Percentiles rank a stretch among this genome's conserved stretches.
These are phyloP conservation scores for Starmerella ratchasimensis DNA, from an alignment of 805 yeast species.

Conservation along the genomic window DNA sequence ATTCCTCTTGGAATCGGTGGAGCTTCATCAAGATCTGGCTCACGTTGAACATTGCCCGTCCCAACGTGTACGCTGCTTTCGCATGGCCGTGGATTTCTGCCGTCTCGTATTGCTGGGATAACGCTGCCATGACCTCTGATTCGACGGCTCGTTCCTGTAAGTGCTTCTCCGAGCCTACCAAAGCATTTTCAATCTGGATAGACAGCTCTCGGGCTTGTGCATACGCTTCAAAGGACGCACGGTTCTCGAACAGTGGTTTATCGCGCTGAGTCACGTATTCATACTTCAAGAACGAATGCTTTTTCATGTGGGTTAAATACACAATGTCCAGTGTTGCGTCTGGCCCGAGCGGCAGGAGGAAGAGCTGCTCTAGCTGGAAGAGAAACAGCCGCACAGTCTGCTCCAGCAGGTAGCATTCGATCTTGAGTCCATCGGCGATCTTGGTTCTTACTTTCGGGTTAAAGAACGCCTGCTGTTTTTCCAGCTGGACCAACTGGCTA, in stretches of 20 bases:
- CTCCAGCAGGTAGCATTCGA: slow-evolving; percentile 8
- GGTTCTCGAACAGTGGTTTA: slow-evolving; percentile 15
- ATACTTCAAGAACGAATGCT: slow-evolving; percentile 18
- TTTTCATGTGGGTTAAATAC: slow-evolving; percentile 19
- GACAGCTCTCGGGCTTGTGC: slow-evolving; percentile 15
- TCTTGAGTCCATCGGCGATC: slow-evolving; percentile 3
- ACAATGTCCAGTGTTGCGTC: slow-evolving; percentile 17
- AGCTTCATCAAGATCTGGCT: slow-evolving; percentile 19
- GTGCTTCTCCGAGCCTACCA: not conserved
- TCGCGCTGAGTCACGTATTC: slow-evolving; percentile 17
- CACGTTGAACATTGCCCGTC: slow-evolving; percentile 16
- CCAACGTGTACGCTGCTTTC: slow-evolving; percentile 19
- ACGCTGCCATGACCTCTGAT: not conserved
- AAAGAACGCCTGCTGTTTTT: slow-evolving; percentile 15
- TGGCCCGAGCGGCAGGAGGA: slow-evolving; percentile 19
- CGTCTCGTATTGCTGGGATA: not conserved
- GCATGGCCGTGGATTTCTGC: not conserved
- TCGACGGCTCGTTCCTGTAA: not conserved
- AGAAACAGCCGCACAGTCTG: slow-evolving; percentile 8
- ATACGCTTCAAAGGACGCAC: slow-evolving; percentile 15
- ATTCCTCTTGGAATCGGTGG: slow-evolving; percentile 17
- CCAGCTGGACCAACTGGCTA: slow-evolving; percentile 8
- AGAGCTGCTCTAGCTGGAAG: slow-evolving; percentile 14
- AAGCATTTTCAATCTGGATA: slow-evolving; percentile 17
- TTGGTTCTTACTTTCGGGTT: slow-evolving; percentile 5